Evolutionary conservation across 2,329 filamentous ascomycete genomes (phyloP).

Genomic region (Corynespora cassiicola): DNA sequence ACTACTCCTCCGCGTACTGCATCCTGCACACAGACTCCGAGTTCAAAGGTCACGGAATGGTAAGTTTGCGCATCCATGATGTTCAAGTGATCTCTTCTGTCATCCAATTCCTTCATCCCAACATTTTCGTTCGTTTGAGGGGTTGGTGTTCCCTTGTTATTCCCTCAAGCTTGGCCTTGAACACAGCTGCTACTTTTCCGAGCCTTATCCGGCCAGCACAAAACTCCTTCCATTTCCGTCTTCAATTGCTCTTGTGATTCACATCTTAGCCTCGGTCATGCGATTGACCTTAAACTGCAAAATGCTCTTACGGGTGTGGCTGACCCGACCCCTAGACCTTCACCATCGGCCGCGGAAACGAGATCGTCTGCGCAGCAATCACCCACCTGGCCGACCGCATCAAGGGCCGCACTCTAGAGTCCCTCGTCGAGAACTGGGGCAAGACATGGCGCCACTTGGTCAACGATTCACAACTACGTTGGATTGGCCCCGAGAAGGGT

Average conservation of each 20-base stretch:
- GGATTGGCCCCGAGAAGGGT: constrained; percentile 94
- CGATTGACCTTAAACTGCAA: too few species aligned
- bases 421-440: constrained; percentile 81
- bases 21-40: constrained; percentile 82
- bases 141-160: too few species aligned
- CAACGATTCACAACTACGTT: constrained; percentile 86
- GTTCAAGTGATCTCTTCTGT: constrained; percentile 1
- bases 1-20: constrained; percentile 95
- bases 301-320: not conserved
- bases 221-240: too few species aligned
- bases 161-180: too few species aligned
- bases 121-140: too few species aligned
- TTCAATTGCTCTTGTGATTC: too few species aligned
- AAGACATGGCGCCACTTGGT: constrained; percentile 92
- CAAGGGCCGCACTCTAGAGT: constrained; percentile 75
- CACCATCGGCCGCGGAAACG: constrained; percentile 88
- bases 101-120: not conserved
- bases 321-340: constrained; percentile 63
- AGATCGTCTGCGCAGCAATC: constrained; percentile 88
- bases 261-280: too few species aligned
- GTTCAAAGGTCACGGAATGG: constrained; percentile 79
- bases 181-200: too few species aligned
- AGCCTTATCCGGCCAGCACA: too few species aligned
- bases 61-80: too few species aligned
- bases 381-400: constrained; percentile 78